Conservation (phyloP, 1,284 basidiomycete genomes). For the Tilletia setariae region DNA sequence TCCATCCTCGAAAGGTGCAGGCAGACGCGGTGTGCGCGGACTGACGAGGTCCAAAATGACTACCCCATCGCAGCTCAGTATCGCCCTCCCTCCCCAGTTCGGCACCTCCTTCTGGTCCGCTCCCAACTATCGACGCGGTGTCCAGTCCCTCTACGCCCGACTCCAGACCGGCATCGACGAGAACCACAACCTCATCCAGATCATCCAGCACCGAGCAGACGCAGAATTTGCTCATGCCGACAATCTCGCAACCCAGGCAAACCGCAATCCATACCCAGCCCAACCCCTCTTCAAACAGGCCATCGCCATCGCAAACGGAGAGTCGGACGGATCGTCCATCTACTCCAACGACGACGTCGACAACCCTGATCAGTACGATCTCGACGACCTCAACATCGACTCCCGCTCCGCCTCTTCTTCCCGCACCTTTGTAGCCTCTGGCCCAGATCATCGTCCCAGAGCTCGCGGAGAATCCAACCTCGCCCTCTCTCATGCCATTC, state of each 20-base stretch:
- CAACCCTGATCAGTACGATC: not conserved
- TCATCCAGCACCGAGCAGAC: conserved; percentile 41
- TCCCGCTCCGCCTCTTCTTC: conserved; percentile 12
- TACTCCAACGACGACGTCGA: not conserved
- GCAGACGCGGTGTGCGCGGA: too few species aligned
- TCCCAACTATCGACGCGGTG: conserved; percentile 46
- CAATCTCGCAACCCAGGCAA: conserved; percentile 32
- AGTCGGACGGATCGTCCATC: not conserved
- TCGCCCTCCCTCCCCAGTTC: conserved; percentile 44
- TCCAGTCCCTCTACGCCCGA: conserved; percentile 36
- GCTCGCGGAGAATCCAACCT: conserved; percentile 6
- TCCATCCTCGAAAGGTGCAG: too few species aligned
- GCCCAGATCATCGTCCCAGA: conserved; percentile 26
- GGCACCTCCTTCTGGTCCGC: conserved; percentile 48
- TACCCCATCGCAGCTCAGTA: conserved; percentile 36
- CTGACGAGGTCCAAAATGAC: conserved; percentile 30
- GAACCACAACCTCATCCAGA: conserved; percentile 42
- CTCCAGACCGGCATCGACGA: conserved; percentile 50
- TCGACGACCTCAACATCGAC: conserved; percentile 20
- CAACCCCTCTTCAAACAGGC: conserved; percentile 40
- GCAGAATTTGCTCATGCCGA: conserved; percentile 43
- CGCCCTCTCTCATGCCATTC: conserved; percentile 5
- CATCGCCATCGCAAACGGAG: not conserved
- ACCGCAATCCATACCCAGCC: conserved; percentile 24
- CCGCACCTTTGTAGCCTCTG: too few species aligned